Percentiles rank a stretch among this genome's conserved stretches.
These are phyloP conservation scores for Sarcomyxa edulis DNA, from an alignment of 768 basidiomycete species.

Conservation along the genomic window DNA sequence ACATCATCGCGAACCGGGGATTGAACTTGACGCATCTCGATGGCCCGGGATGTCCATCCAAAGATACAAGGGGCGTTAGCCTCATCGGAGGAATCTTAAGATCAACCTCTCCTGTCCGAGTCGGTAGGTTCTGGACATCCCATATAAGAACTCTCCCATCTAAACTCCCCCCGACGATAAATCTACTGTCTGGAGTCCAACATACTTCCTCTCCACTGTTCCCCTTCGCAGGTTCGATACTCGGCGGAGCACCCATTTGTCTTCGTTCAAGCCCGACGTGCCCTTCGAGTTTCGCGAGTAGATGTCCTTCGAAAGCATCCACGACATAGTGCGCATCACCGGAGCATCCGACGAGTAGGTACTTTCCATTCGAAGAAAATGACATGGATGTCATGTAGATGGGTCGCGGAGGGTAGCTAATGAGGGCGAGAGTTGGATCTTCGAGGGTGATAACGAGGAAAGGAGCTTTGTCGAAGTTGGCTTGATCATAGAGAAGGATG, in stretches of 20 bases:
- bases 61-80: constrained; percentile 31
- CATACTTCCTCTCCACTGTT: constrained; percentile 90
- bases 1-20: constrained; percentile 85
- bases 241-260: constrained; percentile 38
- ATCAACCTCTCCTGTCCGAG: constrained; percentile 47
- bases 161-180: constrained; percentile 76
- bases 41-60: constrained; percentile 83
- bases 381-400: constrained; percentile 88
- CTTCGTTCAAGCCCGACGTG: constrained; percentile 79
- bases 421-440: constrained; percentile 68
- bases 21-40: constrained; percentile 88
- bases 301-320: constrained; percentile 82
- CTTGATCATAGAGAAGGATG: constrained; percentile 80
- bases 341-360: constrained; percentile 88
- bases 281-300: constrained; percentile 84
- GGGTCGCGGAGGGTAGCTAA: constrained; percentile 81
- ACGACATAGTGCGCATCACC: constrained; percentile 90
- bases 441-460: constrained; percentile 81
- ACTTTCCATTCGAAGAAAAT: constrained; percentile 89
- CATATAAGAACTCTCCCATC: constrained; percentile 85
- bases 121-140: constrained; percentile 70
- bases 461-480: constrained; percentile 87
- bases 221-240: constrained; percentile 68
- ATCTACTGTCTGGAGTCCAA: constrained; percentile 95
- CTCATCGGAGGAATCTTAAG: constrained; percentile 46